Conservation (phyloP, 371 early-diverging fungal species). For the Choanephora cucurbitarum region DNA sequence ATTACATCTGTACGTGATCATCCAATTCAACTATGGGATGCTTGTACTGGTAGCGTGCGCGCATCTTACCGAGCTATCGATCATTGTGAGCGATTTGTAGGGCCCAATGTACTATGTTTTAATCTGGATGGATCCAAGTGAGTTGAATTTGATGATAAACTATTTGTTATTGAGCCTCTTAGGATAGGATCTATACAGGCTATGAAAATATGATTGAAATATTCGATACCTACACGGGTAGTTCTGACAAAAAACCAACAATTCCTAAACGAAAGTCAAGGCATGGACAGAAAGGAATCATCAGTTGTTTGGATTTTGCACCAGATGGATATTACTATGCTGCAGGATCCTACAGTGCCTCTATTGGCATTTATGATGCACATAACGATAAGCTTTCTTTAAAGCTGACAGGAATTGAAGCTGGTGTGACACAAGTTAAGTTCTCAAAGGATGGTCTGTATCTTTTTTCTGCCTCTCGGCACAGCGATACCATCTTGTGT, state of each 20-base stretch:
- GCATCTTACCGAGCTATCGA: conserved; percentile 66
- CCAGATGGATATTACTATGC: conserved; percentile 70
- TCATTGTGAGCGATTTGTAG: conserved; percentile 66
- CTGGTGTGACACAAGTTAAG: conserved; percentile 51
- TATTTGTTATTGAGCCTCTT: too few species aligned
- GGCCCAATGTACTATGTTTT: conserved; percentile 63
- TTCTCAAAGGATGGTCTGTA: conserved; percentile 66
- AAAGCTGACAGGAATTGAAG: conserved; percentile 46
- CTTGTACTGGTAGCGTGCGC: conserved; percentile 59
- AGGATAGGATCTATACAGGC: conserved; percentile 64
- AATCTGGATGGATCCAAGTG: conserved; percentile 71
- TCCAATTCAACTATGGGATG: conserved; percentile 74
- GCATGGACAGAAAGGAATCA: conserved; percentile 71
- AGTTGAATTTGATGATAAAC: too few species aligned
- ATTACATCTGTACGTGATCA: conserved; percentile 67
- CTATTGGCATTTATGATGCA: conserved; percentile 69
- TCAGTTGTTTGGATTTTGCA: conserved; percentile 67
- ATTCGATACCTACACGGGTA: conserved; percentile 62
- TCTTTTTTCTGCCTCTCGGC: conserved; percentile 64
- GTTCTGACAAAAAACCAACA: conserved; percentile 50
- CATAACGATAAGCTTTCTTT: conserved; percentile 53
- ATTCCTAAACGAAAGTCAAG: conserved; percentile 60
- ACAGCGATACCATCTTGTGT: conserved; percentile 53
- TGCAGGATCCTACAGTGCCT: conserved; percentile 64
- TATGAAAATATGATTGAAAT: conserved; percentile 72